Evolutionary conservation across 2,329 filamentous ascomycete species (phyloP).

Genomic region (Chrysoporthe puriensis): DNA sequence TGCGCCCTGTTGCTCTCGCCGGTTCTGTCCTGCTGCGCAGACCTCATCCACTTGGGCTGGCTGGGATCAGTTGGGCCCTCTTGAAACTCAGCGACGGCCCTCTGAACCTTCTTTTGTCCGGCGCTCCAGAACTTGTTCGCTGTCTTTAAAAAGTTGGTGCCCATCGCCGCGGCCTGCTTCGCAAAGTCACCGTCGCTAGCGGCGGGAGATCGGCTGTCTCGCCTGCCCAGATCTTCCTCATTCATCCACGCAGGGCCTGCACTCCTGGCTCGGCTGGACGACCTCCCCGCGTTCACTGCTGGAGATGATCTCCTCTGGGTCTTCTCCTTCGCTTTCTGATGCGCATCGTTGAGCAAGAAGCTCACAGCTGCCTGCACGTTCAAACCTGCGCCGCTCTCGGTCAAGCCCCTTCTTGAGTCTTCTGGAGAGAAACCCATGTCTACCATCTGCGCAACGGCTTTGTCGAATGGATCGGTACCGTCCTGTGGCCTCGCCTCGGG

Average conservation of each 20-base stretch:
- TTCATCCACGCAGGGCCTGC: slow-evolving; percentile 65
- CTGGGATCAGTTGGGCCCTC: slow-evolving; percentile 71
- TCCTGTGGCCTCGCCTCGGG: slow-evolving; percentile 38
- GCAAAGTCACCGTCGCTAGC: slow-evolving; percentile 72
- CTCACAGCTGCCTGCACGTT: slow-evolving; percentile 88
- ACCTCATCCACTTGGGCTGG: slow-evolving; percentile 96
- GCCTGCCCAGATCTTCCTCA: slow-evolving; percentile 53
- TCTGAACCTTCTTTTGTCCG: slow-evolving; percentile 88
- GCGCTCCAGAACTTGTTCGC: slow-evolving; percentile 96
- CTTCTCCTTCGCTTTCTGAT: slow-evolving; percentile 79
- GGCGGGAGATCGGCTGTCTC: slow-evolving; percentile 60
- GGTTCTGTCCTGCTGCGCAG: slow-evolving; percentile 57
- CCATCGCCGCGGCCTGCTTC: slow-evolving; percentile 80
- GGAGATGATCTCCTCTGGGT: slow-evolving; percentile 44
- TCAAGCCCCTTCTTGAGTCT: slow-evolving; percentile 78
- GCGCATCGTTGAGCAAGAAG: slow-evolving; percentile 89
- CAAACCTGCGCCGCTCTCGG: slow-evolving; percentile 75
- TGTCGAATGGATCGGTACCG: slow-evolving; percentile 68
- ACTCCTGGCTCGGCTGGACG: slow-evolving; percentile 42
- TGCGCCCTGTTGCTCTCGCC: slow-evolving; percentile 38
- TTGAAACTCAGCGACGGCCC: slow-evolving; percentile 86
- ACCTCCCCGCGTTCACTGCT: slow-evolving; percentile 42
- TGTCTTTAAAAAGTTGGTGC: slow-evolving; percentile 85
- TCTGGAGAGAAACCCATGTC: slow-evolving; percentile 93
- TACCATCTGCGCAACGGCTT: slow-evolving; percentile 82